phyloP scores from a whole-genome alignment of 345 rosid genomes.

The Pistacia atlantica region DNA sequence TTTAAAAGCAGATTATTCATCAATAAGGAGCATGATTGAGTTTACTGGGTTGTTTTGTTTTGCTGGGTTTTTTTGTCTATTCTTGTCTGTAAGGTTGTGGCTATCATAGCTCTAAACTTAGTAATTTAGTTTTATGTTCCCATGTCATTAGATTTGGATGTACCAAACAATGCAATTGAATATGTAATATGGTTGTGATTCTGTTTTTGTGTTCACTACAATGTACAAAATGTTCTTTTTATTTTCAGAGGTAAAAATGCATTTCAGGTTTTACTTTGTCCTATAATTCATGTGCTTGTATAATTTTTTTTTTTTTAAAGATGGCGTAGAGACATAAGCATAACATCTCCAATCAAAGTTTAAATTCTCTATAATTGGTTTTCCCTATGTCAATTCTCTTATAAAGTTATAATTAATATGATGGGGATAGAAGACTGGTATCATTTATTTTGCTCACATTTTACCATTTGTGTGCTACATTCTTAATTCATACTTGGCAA shows the following conservation, averaged over 20 bases:
- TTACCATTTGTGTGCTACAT: background rate
- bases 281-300: background rate
- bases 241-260: background rate
- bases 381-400: background rate
- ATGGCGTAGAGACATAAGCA: background rate
- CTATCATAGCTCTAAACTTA: too few relatives aligned
- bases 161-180: background rate
- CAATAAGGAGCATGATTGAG: too few relatives aligned
- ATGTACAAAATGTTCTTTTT: background rate
- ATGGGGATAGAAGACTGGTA: too few relatives aligned
- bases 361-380: background rate
- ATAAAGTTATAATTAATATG: too few relatives aligned
- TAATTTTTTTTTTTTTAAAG: background rate
- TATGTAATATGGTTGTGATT: background rate
- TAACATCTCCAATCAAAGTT: background rate
- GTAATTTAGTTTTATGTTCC: too few relatives aligned
- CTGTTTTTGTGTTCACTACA: background rate
- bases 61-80: background rate
- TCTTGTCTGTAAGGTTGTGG: background rate
- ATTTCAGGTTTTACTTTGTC: background rate
- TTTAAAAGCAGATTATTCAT: too few relatives aligned
- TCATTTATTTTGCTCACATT: background rate
- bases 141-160: background rate
- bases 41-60: too few relatives aligned
- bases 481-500: background rate